Conservation (phyloP, 164 flowering plant species). For the Santalum album region DNA sequence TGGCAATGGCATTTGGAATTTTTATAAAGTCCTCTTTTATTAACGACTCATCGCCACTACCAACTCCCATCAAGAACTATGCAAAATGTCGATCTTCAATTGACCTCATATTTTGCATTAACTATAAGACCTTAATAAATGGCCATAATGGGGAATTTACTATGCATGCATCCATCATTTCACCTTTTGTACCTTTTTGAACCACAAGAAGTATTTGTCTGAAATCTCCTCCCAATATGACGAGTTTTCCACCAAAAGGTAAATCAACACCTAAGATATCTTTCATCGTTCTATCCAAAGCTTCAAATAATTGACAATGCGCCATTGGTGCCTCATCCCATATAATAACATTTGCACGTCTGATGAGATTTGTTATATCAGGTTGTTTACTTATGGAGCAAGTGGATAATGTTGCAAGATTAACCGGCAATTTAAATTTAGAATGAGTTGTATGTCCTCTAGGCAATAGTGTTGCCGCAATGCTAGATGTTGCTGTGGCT, state of each 20-base stretch:
- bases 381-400: slow-evolving; percentile 9
- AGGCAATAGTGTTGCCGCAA: slow-evolving; percentile 11
- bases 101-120: not conserved
- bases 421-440: slow-evolving; percentile 15
- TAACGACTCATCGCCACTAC: not conserved
- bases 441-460: slow-evolving; percentile 24
- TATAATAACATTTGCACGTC: not conserved
- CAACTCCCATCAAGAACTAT: not conserved
- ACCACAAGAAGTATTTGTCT: slow-evolving; percentile 3
- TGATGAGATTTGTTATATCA: not conserved
- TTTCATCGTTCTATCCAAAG: slow-evolving; percentile 7
- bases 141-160: not conserved
- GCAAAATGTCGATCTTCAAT: not conserved
- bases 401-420: no score
- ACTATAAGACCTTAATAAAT: not conserved
- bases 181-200: not conserved
- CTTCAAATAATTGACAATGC: not conserved
- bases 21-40: not conserved
- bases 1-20: not conserved
- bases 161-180: not conserved
- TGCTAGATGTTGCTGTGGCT: slow-evolving; percentile 11
- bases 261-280: not conserved
- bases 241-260: slow-evolving; percentile 12
- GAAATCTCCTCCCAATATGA: slow-evolving; percentile 13
- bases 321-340: slow-evolving; percentile 15